These are phyloP conservation scores for Teunomyces barrocoloradensis DNA, from an alignment of 805 yeast genomes.

Conservation along the genomic window DNA sequence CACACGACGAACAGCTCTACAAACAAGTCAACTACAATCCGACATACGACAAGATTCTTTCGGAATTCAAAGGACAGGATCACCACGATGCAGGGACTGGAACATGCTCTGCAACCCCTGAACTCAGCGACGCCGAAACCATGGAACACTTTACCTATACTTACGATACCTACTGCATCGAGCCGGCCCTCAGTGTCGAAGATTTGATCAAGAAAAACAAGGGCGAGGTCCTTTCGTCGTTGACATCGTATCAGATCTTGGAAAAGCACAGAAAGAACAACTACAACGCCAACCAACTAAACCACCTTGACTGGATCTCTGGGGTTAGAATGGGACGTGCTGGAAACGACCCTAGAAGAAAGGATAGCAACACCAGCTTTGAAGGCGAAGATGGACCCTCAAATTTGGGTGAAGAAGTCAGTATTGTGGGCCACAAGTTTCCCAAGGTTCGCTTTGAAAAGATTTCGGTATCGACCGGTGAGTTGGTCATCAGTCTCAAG, in stretches of 20 bases:
- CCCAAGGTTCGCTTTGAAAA: constrained; percentile 84
- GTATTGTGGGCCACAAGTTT: constrained; percentile 81
- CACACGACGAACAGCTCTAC: constrained; percentile 41
- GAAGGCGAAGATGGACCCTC: constrained; percentile 38
- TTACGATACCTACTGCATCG: constrained; percentile 35
- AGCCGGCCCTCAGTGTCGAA: constrained; percentile 34
- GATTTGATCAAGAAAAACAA: constrained; percentile 31
- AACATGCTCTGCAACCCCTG: background rate
- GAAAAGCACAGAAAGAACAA: constrained; percentile 35
- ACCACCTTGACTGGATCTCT: constrained; percentile 87
- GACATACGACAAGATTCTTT: constrained; percentile 23
- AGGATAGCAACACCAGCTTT: constrained; percentile 18
- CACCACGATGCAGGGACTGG: background rate
- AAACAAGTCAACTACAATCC: constrained; percentile 39
- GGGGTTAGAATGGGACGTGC: constrained; percentile 77
- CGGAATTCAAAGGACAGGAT: constrained; percentile 7
- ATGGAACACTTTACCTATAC: constrained; percentile 9
- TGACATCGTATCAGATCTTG: constrained; percentile 33
- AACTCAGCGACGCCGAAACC: background rate
- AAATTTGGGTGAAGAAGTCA: constrained; percentile 88
- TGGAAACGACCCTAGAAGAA: constrained; percentile 35
- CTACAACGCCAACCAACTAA: constrained; percentile 41
- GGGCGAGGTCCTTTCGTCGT: constrained; percentile 36
- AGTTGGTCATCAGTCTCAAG: constrained; percentile 66
- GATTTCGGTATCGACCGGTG: constrained; percentile 85